These are phyloP conservation scores for Paecilomyces sp. DNA, from an alignment of 2,329 filamentous ascomycete species.

Conservation along the genomic window DNA sequence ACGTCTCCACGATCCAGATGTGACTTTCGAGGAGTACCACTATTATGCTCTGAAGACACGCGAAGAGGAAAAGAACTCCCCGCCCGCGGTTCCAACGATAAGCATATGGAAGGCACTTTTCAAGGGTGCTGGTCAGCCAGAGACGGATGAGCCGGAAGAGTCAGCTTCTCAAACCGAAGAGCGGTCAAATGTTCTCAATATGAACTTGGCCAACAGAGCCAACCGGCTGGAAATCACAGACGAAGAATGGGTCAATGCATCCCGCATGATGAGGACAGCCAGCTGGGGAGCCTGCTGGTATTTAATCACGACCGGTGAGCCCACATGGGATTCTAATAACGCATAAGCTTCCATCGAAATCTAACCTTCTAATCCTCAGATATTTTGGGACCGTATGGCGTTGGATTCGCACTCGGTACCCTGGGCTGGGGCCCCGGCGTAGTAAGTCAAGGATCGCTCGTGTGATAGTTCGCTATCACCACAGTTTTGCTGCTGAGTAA, in stretches of 20 bases:
- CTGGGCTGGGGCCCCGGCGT: constrained; percentile 40
- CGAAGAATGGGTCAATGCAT: constrained; percentile 43
- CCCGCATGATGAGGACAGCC: constrained; percentile 40
- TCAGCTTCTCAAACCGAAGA: background rate
- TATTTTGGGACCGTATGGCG: constrained; percentile 39
- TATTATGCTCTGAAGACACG: constrained; percentile 27
- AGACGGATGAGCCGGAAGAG: background rate
- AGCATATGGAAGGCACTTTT: constrained; percentile 2
- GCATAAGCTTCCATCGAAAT: too few species aligned
- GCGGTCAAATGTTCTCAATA: background rate
- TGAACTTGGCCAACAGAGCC: background rate
- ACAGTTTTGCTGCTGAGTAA: background rate
- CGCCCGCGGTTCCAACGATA: constrained; percentile 1
- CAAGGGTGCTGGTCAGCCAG: background rate
- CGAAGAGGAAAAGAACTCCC: constrained; percentile 19
- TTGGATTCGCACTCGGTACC: constrained; percentile 21
- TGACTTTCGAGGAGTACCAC: constrained; percentile 29
- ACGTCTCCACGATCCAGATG: constrained; percentile 17
- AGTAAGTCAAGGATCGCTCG: background rate
- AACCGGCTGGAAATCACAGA: constrained; percentile 19
- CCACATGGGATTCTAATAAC: too few species aligned
- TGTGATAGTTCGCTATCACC: background rate
- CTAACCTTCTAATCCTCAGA: constrained; percentile 15
- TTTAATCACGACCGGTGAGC: constrained; percentile 36
- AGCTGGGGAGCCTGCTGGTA: constrained; percentile 43